Conservation (phyloP, 2,329 filamentous ascomycete species). For the Zymoseptoria passerinii region DNA sequence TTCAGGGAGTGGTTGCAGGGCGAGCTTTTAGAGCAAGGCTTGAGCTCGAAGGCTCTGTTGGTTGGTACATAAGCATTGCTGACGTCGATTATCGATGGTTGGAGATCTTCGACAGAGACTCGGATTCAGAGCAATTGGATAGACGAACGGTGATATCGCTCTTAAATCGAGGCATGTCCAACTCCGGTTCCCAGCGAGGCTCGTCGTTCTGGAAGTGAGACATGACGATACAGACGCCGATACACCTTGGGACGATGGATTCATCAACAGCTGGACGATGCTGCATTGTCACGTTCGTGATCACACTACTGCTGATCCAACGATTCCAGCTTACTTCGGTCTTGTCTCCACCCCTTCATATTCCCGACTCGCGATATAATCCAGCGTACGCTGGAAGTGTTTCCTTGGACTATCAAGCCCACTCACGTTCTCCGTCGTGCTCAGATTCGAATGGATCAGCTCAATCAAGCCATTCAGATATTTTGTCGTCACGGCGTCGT, state of each 20-base stretch:
- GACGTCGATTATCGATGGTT: neutral
- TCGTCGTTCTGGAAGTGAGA: too few relatives aligned
- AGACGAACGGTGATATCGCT: too few relatives aligned
- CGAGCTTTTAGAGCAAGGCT: slow-evolving; percentile 8
- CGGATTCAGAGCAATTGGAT: too few relatives aligned
- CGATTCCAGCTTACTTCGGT: slow-evolving; percentile 33
- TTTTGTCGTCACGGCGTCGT: slow-evolving; percentile 95
- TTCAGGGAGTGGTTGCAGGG: slow-evolving; percentile 46
- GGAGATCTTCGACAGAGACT: neutral
- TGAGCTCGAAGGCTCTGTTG: neutral
- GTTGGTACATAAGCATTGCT: neutral
- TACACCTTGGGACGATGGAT: too few relatives aligned
- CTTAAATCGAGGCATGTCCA: too few relatives aligned
- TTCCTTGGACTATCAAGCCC: slow-evolving; percentile 82
- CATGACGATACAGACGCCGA: too few relatives aligned
- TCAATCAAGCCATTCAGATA: slow-evolving; percentile 97
- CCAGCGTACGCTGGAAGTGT: slow-evolving; percentile 89
- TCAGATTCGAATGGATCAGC: slow-evolving; percentile 92
- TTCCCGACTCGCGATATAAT: slow-evolving; percentile 84
- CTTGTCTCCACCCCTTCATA: slow-evolving; percentile 85
- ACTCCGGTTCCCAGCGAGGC: too few relatives aligned
- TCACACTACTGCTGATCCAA: neutral
- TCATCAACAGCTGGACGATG: too few relatives aligned
- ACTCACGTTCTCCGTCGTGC: slow-evolving; percentile 72
- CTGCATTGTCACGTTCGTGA: neutral